Percentiles rank a stretch among this genome's conserved stretches.
Conservation (phyloP, 495 filamentous ascomycete genomes). For the Trypethelium eluteriae region DNA sequence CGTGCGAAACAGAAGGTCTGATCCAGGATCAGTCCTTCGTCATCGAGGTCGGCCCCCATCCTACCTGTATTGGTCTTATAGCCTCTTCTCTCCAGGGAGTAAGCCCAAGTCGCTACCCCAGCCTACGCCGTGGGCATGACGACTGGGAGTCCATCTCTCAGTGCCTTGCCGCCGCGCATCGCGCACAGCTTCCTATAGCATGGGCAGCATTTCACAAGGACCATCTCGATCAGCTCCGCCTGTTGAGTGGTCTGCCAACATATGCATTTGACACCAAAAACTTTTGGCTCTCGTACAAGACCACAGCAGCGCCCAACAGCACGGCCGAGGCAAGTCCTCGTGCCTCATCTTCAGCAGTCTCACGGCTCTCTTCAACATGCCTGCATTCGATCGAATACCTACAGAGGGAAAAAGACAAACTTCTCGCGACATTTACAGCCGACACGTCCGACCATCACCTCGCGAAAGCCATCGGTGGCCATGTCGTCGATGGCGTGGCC, state of each 20-base stretch:
- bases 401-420: conserved; percentile 8
- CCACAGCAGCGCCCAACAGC: conserved; percentile 33
- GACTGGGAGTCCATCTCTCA: conserved; percentile 16
- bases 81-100: conserved; percentile 14
- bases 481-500: conserved; percentile 22
- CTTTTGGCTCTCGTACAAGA: conserved; percentile 73
- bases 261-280: conserved; percentile 77
- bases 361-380: conserved; percentile 14
- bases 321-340: conserved; percentile 12
- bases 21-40: conserved; percentile 29
- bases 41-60: conserved; percentile 42
- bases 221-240: conserved; percentile 14
- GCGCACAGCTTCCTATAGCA: conserved; percentile 16
- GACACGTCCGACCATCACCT: conserved; percentile 17
- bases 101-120: conserved; percentile 10
- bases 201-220: conserved; percentile 26
- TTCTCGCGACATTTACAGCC: conserved; percentile 17
- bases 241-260: conserved; percentile 45
- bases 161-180: conserved; percentile 14
- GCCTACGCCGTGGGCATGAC: conserved; percentile 15
- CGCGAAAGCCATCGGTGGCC: conserved; percentile 20
- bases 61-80: conserved; percentile 32
- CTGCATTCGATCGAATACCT: conserved; percentile 16
- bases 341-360: conserved; percentile 14
- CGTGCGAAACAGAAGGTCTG: conserved; percentile 18